Evolutionary conservation across 2,329 filamentous ascomycete species (phyloP), one percentile per base, ranked within the genome.

Genomic region (Shiraia sp.): DNA sequence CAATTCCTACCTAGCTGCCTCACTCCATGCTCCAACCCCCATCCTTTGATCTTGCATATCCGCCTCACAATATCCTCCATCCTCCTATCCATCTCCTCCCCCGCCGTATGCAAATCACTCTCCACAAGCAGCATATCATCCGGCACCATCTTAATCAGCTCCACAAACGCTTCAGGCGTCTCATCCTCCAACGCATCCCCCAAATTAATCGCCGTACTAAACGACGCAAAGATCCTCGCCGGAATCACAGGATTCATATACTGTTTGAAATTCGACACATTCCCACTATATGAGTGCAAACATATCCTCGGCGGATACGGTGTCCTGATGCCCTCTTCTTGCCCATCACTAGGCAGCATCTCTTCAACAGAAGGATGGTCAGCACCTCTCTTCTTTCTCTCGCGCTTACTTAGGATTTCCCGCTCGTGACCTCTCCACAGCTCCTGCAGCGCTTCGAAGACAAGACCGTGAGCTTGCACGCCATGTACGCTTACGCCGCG

Each of bases 221-320:
- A 95, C 1, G 90, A 96, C 57, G 95, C 91, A 69, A 85, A 99
- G 14, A 97, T 78, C 12, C 82, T 77, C 0, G 84, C 82, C 0
- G 92, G 92, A 7, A 93, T 82, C 1, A 79, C 75, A 1, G 82
- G 80, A 50, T 87, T 79, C 33, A 90, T 72, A 60, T 96, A 97
- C 66, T 90, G 90, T 51, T 80, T 85, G 26, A 96, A 72, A 23
- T 85, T 79, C 42, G 93, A 85, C 9, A 82, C 76, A 5, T 86
- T 80, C 0, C 90, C 92, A 33, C 88, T 95, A 69, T 90, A 99
- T 0, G 91, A 96, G 69, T 99, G 93, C 45, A 99, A 81, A 63
- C 93, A 99, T 63, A 97, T 86, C 7, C 91, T 77, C 1, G 91
- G 90, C 3, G 93, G 91, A 55, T 86, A 97, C 0, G 87, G 85